Conservation (phyloP, 148 eudicot genomes). For the Vaccinium myrtillus region DNA sequence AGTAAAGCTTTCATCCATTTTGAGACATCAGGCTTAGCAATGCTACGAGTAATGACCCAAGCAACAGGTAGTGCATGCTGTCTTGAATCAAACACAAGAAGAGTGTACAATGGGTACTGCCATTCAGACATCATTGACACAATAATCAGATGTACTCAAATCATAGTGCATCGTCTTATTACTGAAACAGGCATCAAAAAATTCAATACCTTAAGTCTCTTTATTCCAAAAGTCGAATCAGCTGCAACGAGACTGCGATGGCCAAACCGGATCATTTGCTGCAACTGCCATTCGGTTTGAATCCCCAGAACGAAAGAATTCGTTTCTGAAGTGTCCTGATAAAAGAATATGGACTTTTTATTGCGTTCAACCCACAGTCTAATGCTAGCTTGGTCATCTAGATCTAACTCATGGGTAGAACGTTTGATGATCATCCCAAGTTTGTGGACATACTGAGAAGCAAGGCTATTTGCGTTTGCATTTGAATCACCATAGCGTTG, state of each 20-base stretch:
- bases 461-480: constrained; percentile 61
- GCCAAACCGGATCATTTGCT: constrained; percentile 95
- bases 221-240: constrained; percentile 91
- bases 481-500: constrained; percentile 82
- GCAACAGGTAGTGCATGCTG: constrained; percentile 98
- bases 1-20: constrained; percentile 93
- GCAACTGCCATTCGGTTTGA: constrained; percentile 98
- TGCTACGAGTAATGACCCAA: constrained; percentile 86
- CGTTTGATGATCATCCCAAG: constrained; percentile 88
- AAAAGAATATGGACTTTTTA: constrained; percentile 75
- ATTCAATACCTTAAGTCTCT: constrained; percentile 68
- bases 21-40: constrained; percentile 75
- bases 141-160: constrained; percentile 18
- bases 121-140: constrained; percentile 35
- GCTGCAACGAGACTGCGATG: constrained; percentile 74
- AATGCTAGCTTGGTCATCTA: constrained; percentile 89
- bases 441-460: constrained; percentile 94
- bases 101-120: constrained; percentile 94
- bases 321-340: constrained; percentile 67
- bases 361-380: constrained; percentile 87
- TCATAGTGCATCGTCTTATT: constrained; percentile 16
- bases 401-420: constrained; percentile 88
- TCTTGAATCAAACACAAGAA: constrained; percentile 96
- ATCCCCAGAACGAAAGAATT: constrained; percentile 87
- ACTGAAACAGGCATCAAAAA: not conserved